Evolutionary conservation across 2,329 filamentous ascomycete species (phyloP), one percentile per base, ranked within the genome.

Genomic region (Talaromyces piceae): DNA sequence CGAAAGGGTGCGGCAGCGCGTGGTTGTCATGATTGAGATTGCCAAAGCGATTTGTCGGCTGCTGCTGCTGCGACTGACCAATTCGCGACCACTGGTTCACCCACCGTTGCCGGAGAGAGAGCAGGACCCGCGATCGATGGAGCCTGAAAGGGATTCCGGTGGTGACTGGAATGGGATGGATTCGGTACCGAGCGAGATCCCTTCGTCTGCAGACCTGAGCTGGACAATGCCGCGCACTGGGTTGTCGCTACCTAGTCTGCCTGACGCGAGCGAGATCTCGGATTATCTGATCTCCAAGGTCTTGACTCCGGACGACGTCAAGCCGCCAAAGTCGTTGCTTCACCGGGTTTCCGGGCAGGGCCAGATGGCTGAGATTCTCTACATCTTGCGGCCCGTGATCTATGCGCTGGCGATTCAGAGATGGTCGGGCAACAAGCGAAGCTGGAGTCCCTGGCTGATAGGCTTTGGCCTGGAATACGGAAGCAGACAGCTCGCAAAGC

Each of bases 171-270:
- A 76, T 55, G 75, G 72, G 5, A 73, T 79, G 65, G 71, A 77
- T 37, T 70, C 67, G 3, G 62, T 66, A 11, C 58, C 61, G 25
- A 64, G 60, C 39, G 72, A 75, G 4, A 71, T 73, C 26, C 12
- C 8, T 16, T 45, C 50, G 12, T 69, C 67, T 16, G 66, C 67
- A 0, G 69, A 70, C 30, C 50, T 70, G 56, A 83, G 83, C 57
- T 97, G 91, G 87, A 81, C 79, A 12, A 97, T 98, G 91, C 91
- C 91, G n/a, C 79, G 93, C 53, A 98, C 93, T 0, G 89, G 90
- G 30, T 78, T 95, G 60, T 87, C 83, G 23, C 78, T 98, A 44
- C 91, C 93, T 1, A 86, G 83, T 44, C 76, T 98, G 13, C 93
- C 93, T 0, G 84, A 86, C 51, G 80, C 86, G 1, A 80, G 84